phyloP scores from a whole-genome alignment of 2,329 filamentous ascomycete species.

The Neofusicoccum cordaticola region DNA sequence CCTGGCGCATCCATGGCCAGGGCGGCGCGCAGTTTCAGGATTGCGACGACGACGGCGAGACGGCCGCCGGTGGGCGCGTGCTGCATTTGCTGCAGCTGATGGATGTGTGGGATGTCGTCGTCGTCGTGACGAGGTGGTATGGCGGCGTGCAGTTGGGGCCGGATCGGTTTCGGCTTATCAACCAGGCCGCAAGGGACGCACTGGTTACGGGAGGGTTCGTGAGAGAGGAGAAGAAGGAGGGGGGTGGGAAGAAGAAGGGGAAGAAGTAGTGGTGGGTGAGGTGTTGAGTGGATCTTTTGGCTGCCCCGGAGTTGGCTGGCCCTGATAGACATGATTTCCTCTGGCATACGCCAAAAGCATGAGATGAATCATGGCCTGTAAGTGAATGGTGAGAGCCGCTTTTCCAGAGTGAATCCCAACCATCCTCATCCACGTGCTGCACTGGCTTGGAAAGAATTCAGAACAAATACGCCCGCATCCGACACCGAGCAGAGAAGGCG shows the following conservation, averaged over 20 bases:
- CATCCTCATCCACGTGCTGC: too few species aligned
- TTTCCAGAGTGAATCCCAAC: too few species aligned
- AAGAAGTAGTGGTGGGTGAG: neutral
- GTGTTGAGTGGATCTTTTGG: too few species aligned
- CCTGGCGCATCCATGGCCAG: slow-evolving; percentile 74
- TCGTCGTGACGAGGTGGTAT: slow-evolving; percentile 94
- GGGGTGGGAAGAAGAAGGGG: slow-evolving; percentile 33
- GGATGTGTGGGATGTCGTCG: slow-evolving; percentile 88
- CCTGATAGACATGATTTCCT: too few species aligned
- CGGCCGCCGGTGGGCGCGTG: slow-evolving; percentile 80
- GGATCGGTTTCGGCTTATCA: slow-evolving; percentile 86
- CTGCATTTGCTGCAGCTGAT: slow-evolving; percentile 91
- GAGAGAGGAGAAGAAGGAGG: slow-evolving; percentile 46
- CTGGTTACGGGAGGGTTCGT: slow-evolving; percentile 74
- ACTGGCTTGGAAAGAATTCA: too few species aligned
- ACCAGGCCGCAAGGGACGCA: slow-evolving; percentile 78
- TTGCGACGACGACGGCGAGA: slow-evolving; percentile 94
- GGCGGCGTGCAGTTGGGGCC: slow-evolving; percentile 87
- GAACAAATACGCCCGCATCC: too few species aligned
- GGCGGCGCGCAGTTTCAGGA: slow-evolving; percentile 70
- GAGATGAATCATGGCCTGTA: too few species aligned
- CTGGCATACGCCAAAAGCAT: too few species aligned
- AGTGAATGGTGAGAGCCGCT: too few species aligned
- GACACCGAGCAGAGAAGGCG: too few species aligned
- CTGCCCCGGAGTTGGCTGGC: too few species aligned